Evolutionary conservation across 257 asterid genomes (phyloP), one percentile per base, ranked within the genome.

Genomic region (Ajuga chamaepitys): DNA sequence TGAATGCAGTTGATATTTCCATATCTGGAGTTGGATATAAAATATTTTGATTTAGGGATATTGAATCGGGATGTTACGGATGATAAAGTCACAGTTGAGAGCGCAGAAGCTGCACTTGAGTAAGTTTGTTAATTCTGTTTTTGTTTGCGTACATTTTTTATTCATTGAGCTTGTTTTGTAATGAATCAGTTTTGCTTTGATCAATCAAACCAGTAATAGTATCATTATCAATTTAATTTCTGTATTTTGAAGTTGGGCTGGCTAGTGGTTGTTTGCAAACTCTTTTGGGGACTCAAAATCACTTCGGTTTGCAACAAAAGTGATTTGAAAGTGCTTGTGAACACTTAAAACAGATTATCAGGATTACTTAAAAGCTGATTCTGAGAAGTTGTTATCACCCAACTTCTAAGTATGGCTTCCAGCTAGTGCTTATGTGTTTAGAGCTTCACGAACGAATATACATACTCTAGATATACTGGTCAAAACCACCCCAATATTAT

Each of bases 81-180:
- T 69, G 98, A 91, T 64, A 77, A 71, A 63, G 95, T 91, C 53
- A 91, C 98, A 1, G 78, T 81, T 3, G 96, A 91, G 80, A 91
- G 98, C 75, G 98, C 98, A 26, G 95, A 88, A 80, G 96, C 96
- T 64, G 82, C 98, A 34, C 95, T 88, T n/a, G 71, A 86, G 98
- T 91, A 72, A 80, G 95, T 85, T 17, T 58, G 24, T 34, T 0
- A 16, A 50, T 13, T 32, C 32, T 21, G 9, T 38, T 38, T 38
- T 38, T 56, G 42, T 56, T 9, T 61, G 66, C 13, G 18, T 34
- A 17, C 37, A 30, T 4, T 30, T n/a, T n/a, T n/a, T n/a, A n/a
- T n/a, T 11, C 2, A 13, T 42, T n/a, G 13, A 21, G 48, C 9
- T 30, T 52, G 34, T 22, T 51, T 28, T 53, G 16, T 20, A 37